These are phyloP conservation scores for Fonsecaea nubica DNA, from an alignment of 2,329 filamentous ascomycete species.

Conservation along the genomic window DNA sequence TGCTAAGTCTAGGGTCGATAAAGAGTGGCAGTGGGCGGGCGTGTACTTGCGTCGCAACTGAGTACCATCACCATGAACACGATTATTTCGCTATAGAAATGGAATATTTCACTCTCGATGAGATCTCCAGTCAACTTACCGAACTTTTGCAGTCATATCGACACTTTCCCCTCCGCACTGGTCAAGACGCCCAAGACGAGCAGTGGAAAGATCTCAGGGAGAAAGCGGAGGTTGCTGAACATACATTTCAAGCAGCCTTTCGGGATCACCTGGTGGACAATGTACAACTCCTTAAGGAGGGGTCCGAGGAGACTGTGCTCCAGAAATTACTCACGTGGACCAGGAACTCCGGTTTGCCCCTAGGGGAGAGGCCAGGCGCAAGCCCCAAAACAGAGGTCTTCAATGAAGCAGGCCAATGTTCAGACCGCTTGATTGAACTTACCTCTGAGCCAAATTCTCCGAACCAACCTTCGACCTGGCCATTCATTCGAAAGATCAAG, in stretches of 20 bases:
- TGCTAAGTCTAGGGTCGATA: constrained; percentile 4
- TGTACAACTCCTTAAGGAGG: constrained; percentile 18
- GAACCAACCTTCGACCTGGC: constrained; percentile 16
- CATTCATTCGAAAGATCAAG: constrained; percentile 22
- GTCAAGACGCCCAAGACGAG: not conserved
- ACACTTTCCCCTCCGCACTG: constrained; percentile 6
- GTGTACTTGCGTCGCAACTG: constrained; percentile 21
- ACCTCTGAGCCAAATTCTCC: constrained; percentile 14
- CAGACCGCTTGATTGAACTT: constrained; percentile 12
- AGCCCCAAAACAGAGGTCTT: constrained; percentile 1
- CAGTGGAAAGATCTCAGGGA: constrained; percentile 8
- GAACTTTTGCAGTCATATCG: constrained; percentile 23
- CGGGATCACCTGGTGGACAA: constrained; percentile 6
- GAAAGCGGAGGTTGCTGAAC: constrained; percentile 17
- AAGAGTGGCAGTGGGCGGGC: constrained; percentile 18
- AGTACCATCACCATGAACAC: constrained; percentile 22
- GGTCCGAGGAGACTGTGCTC: constrained; percentile 16
- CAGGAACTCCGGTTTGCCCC: constrained; percentile 3
- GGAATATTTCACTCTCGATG: constrained; percentile 23
- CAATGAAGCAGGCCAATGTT: not conserved
- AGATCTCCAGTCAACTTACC: constrained; percentile 15
- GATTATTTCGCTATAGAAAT: constrained; percentile 15
- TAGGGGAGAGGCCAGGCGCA: not conserved
- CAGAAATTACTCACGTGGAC: constrained; percentile 21
- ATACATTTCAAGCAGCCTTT: constrained; percentile 22